These are phyloP conservation scores for Diplogelasinospora grovesii DNA, from an alignment of 495 filamentous ascomycete species.

Conservation along the genomic window DNA sequence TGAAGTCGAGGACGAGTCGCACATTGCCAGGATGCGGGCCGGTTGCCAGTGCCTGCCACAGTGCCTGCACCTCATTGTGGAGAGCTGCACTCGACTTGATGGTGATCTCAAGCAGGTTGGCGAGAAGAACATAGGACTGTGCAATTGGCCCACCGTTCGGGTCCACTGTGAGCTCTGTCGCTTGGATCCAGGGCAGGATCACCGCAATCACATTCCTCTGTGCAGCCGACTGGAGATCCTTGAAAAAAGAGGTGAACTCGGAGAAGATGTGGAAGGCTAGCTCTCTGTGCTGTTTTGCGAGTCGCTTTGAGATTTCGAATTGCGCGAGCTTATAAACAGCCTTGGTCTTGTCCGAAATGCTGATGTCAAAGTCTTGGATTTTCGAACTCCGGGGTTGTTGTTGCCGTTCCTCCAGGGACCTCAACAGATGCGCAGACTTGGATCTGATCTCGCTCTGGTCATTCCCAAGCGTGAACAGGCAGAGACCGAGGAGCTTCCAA, in stretches of 20 bases:
- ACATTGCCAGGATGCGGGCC: constrained; percentile 95
- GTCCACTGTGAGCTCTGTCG: constrained; percentile 88
- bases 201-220: constrained; percentile 93
- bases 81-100: constrained; percentile 80
- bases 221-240: constrained; percentile 65
- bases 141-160: constrained; percentile 86
- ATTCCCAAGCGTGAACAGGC: constrained; percentile 84
- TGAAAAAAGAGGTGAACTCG: constrained; percentile 89
- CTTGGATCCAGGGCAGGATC: constrained; percentile 93
- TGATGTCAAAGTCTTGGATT: constrained; percentile 95
- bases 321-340: constrained; percentile 96
- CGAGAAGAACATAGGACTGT: constrained; percentile 87
- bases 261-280: constrained; percentile 91
- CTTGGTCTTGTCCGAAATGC: constrained; percentile 95
- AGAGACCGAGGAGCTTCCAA: constrained; percentile 82
- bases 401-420: constrained; percentile 76
- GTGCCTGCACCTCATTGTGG: constrained; percentile 93
- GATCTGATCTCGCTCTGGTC: constrained; percentile 81
- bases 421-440: constrained; percentile 79
- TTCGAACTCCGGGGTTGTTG: constrained; percentile 67
- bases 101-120: constrained; percentile 94
- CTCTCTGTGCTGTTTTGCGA: constrained; percentile 83
- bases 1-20: constrained; percentile 87
- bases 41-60: constrained; percentile 95
- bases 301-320: constrained; percentile 86